These are phyloP conservation scores for Corchorus olitorius DNA, from an alignment of 345 rosid species.

Conservation along the genomic window DNA sequence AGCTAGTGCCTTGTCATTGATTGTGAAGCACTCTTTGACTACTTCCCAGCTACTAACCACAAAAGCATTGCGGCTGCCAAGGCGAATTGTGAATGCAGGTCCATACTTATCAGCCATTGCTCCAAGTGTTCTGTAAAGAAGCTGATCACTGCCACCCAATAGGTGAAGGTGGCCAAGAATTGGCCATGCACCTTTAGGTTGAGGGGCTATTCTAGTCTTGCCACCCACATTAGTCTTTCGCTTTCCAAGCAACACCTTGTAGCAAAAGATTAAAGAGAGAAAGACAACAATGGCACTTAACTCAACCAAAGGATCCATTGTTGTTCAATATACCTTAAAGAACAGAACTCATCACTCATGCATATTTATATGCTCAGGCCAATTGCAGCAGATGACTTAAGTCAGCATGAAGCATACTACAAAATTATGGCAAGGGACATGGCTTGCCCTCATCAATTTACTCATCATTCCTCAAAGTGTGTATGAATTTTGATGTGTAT, in stretches of 20 bases:
- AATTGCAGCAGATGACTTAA: not conserved
- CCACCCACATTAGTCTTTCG: not conserved
- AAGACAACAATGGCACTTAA: constrained; percentile 10
- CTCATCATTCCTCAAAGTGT: not conserved
- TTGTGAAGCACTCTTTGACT: constrained; percentile 33
- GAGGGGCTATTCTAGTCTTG: constrained; percentile 12
- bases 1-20: constrained; percentile 14
- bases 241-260: constrained; percentile 8
- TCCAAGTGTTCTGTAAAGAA: constrained; percentile 27
- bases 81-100: constrained; percentile 23
- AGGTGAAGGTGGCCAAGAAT: constrained; percentile 31
- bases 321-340: constrained; percentile 7
- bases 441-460: not conserved
- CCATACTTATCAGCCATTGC: constrained; percentile 33
- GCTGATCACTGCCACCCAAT: constrained; percentile 27
- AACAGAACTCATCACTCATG: not conserved
- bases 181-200: constrained; percentile 30
- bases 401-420: constrained; percentile 26
- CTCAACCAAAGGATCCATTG: constrained; percentile 28
- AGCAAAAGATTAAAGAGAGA: constrained; percentile 22
- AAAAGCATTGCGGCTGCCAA: constrained; percentile 24
- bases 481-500: not conserved
- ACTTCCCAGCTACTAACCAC: constrained; percentile 34
- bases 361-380: constrained; percentile 23
- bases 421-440: constrained; percentile 18